A percentile compares a stretch with the other conserved stretches of the same genome.
These are phyloP conservation scores for Ascochyta viciae-villosae DNA, from an alignment of 2,329 filamentous ascomycete genomes.

Conservation along the genomic window DNA sequence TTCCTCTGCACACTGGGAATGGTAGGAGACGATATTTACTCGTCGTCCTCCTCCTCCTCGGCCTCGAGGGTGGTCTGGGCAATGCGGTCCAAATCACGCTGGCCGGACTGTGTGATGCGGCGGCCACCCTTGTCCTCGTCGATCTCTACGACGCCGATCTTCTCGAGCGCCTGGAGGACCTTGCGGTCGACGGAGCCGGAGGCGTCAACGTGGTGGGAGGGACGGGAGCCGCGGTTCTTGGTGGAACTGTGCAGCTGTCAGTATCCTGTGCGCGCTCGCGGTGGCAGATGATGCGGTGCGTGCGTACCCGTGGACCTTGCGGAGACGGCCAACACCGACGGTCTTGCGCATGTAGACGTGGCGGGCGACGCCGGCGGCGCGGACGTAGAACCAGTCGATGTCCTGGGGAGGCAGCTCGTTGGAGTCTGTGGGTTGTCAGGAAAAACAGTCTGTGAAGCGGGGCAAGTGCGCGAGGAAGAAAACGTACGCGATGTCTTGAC, in stretches of 20 bases:
- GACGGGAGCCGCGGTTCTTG: constrained; percentile 95
- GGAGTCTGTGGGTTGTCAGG: constrained; percentile 61
- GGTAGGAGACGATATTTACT: constrained; percentile 36
- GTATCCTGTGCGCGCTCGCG: not conserved
- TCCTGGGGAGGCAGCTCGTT: constrained; percentile 98
- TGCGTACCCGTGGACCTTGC: constrained; percentile 80
- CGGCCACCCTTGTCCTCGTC: constrained; percentile 99
- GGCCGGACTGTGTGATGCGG: constrained; percentile 95
- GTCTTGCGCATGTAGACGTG: constrained; percentile 99
- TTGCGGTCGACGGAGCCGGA: constrained; percentile 96
- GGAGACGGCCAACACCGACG: constrained; percentile 95
- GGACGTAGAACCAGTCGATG: constrained; percentile 93
- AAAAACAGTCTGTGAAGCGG: not conserved
- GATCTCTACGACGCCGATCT: constrained; percentile 97
- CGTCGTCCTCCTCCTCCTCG: constrained; percentile 57
- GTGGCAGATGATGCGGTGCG: not conserved
- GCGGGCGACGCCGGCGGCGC: constrained; percentile 92
- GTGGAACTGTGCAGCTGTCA: constrained; percentile 56
- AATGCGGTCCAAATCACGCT: constrained; percentile 94
- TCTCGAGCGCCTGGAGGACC: constrained; percentile 96
- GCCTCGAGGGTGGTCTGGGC: constrained; percentile 60
- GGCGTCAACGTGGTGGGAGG: constrained; percentile 94
- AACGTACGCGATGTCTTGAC: constrained; percentile 83
- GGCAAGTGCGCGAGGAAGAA: not conserved
- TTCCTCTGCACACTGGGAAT: constrained; percentile 14